Percentiles rank a stretch among this genome's conserved stretches.
Evolutionary conservation across 2,329 filamentous ascomycete genomes (phyloP).

Genomic region (Fonsecaea pedrosoi): DNA sequence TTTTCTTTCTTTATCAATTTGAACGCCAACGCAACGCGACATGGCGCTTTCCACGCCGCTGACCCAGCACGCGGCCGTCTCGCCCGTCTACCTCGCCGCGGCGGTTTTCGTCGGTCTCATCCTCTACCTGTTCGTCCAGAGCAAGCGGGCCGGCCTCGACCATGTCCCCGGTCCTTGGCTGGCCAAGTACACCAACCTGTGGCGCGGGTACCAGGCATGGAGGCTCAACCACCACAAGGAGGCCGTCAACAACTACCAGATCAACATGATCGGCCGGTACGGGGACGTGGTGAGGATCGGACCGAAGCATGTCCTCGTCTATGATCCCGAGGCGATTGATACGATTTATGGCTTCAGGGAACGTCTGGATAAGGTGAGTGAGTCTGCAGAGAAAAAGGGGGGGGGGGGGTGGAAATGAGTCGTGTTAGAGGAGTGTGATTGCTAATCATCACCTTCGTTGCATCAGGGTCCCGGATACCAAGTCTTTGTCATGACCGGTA

Average conservation of each 20-base stretch:
- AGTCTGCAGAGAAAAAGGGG: too few species aligned
- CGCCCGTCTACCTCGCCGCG: slow-evolving; percentile 8
- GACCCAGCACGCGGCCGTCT: background rate
- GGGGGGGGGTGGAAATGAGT: too few species aligned
- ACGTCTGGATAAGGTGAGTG: slow-evolving; percentile 17
- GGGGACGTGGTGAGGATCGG: slow-evolving; percentile 16
- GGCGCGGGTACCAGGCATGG: slow-evolving; percentile 19
- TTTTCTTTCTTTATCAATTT: background rate
- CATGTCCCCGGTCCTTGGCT: slow-evolving; percentile 14
- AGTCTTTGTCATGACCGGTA: slow-evolving; percentile 19
- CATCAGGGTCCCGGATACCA: slow-evolving; percentile 13
- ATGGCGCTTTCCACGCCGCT: slow-evolving; percentile 15
- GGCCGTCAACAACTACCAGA: slow-evolving; percentile 22
- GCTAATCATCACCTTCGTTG: too few species aligned
- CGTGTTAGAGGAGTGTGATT: too few species aligned
- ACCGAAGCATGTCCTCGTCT: slow-evolving; percentile 18
- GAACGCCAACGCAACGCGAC: background rate
- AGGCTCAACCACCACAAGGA: slow-evolving; percentile 18
- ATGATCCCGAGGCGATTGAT: slow-evolving; percentile 18
- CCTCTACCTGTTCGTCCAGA: slow-evolving; percentile 6
- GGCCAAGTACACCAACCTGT: slow-evolving; percentile 17
- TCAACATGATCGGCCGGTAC: slow-evolving; percentile 17
- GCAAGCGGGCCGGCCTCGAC: slow-evolving; percentile 14
- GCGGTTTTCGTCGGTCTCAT: background rate
- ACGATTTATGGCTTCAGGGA: slow-evolving; percentile 15